Evolutionary conservation across 225 moss, liverwort and hornwort genomes (phyloP).

Genomic region (Physcomitrium patens): DNA sequence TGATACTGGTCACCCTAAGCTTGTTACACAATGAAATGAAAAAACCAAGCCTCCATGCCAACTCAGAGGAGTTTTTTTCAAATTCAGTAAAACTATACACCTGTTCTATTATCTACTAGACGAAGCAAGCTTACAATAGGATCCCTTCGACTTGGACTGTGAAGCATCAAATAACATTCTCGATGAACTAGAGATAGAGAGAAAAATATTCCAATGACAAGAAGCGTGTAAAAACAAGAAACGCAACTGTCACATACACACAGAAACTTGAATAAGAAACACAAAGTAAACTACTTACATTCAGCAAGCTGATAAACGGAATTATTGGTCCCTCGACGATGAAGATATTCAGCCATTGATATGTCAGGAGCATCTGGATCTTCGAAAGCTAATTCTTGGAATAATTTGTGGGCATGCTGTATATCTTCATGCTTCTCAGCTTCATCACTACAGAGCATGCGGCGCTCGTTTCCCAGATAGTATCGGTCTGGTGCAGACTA

Average conservation of each 20-base stretch:
- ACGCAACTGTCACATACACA: neutral
- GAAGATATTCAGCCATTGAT: constrained; percentile 79
- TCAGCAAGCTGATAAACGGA: constrained; percentile 73
- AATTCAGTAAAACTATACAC: constrained; percentile 22
- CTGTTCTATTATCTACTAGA: neutral
- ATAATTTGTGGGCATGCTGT: constrained; percentile 69
- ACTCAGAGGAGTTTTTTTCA: neutral
- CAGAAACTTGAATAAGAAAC: constrained; percentile 23
- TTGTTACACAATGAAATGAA: constrained; percentile 31
- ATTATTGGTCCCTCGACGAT: constrained; percentile 55
- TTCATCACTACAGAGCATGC: constrained; percentile 59
- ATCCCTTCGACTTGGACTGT: constrained; percentile 1
- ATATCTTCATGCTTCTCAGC: constrained; percentile 75
- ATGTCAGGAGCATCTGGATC: constrained; percentile 64
- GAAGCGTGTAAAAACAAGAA: neutral
- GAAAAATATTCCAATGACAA: constrained; percentile 11
- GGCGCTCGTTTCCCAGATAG: constrained; percentile 71
- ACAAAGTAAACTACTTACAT: constrained; percentile 48
- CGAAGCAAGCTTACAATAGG: constrained; percentile 8
- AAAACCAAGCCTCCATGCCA: constrained; percentile 23
- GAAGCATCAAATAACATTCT: neutral
- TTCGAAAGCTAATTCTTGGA: constrained; percentile 54
- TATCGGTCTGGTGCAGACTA: constrained; percentile 77
- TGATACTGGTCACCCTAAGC: constrained; percentile 33
- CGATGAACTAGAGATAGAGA: neutral